Percentiles rank a stretch among this genome's conserved stretches.
Evolutionary conservation across 768 basidiomycete genomes (phyloP).

Genomic region (Lactarius evosmus): DNA sequence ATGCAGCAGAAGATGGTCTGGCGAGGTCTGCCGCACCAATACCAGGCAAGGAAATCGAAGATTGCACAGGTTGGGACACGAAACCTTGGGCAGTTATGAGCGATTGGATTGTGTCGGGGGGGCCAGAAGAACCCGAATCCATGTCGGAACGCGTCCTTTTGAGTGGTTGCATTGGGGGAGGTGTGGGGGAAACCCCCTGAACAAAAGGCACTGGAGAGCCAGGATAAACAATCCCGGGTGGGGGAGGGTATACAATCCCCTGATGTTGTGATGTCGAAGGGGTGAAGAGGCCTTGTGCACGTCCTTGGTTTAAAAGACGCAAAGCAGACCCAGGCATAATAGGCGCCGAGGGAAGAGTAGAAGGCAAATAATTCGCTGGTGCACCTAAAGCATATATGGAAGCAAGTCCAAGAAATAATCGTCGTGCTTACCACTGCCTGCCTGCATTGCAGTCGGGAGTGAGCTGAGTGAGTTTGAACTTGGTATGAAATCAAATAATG

Average conservation of each 20-base stretch:
- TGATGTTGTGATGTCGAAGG: slow-evolving; percentile 67
- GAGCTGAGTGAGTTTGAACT: slow-evolving; percentile 65
- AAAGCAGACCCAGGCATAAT: slow-evolving; percentile 87
- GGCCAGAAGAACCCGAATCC: slow-evolving; percentile 45
- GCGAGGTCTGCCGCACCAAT: slow-evolving; percentile 46
- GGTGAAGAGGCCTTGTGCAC: slow-evolving; percentile 82
- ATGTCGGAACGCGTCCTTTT: slow-evolving; percentile 67
- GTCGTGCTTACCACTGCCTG: slow-evolving; percentile 19
- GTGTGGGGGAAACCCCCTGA: slow-evolving; percentile 35
- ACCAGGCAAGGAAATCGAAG: slow-evolving; percentile 41
- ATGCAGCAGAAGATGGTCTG: slow-evolving; percentile 49
- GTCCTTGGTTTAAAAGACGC: slow-evolving; percentile 78
- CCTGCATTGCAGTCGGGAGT: slow-evolving; percentile 45
- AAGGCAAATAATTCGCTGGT: slow-evolving; percentile 29
- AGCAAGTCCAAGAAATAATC: not conserved
- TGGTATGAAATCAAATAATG: slow-evolving; percentile 92
- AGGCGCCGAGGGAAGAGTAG: slow-evolving; percentile 66
- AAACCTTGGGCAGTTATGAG: slow-evolving; percentile 29
- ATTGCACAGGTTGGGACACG: slow-evolving; percentile 25
- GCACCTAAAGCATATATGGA: slow-evolving; percentile 5
- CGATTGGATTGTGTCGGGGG: slow-evolving; percentile 20
- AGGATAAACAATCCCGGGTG: slow-evolving; percentile 50
- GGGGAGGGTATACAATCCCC: slow-evolving; percentile 47
- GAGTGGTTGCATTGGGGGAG: slow-evolving; percentile 41
- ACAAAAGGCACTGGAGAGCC: slow-evolving; percentile 46